These are phyloP conservation scores for Carex arenaria DNA, from an alignment of 202 grass and related monocot species.

Conservation along the genomic window DNA sequence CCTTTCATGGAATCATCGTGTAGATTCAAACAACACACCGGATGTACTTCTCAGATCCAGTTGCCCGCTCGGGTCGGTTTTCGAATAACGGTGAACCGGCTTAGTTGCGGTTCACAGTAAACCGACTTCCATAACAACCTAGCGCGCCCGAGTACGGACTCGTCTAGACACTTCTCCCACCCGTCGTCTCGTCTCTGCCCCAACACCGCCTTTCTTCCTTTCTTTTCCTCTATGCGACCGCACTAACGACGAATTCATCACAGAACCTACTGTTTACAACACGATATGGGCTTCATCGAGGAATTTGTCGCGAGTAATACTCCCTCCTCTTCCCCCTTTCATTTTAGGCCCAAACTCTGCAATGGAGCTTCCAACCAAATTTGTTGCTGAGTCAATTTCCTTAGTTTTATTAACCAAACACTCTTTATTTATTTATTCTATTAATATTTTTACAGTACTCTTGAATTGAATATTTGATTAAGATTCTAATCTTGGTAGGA, in stretches of 20 bases:
- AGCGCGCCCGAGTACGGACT: not conserved
- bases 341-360: too few relatives aligned
- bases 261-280: not conserved
- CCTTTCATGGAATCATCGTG: too few relatives aligned
- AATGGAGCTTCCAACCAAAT: too few relatives aligned
- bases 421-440: too few relatives aligned
- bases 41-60: not conserved
- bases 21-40: not conserved
- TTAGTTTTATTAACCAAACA: too few relatives aligned
- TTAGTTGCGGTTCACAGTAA: not conserved
- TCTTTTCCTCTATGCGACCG: not conserved
- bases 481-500: not conserved
- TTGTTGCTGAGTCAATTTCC: too few relatives aligned
- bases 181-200: not conserved
- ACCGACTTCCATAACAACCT: too few relatives aligned
- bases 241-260: not conserved
- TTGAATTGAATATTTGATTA: too few relatives aligned
- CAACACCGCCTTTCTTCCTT: not conserved
- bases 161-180: not conserved
- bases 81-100: not conserved
- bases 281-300: constrained; percentile 20
- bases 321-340: not conserved
- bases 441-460: too few relatives aligned
- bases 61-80: not conserved
- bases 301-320: constrained; percentile 15